phyloP scores from a whole-genome alignment of 345 rosid genomes.

The Leavenworthia alabamica region DNA sequence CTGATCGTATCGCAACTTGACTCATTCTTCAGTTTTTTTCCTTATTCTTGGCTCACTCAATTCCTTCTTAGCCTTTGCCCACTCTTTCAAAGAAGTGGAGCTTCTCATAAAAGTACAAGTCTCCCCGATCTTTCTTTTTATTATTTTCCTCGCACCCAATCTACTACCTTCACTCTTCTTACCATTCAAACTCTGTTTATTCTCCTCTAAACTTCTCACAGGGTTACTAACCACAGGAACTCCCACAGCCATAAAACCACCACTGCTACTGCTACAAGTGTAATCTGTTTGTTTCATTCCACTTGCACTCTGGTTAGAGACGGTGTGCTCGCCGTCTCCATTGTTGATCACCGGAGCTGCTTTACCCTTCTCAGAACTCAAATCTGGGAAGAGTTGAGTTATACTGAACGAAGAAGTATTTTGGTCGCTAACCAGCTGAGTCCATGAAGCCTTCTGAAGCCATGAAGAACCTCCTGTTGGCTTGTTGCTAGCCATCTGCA shows the following conservation, averaged over 20 bases:
- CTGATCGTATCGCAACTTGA: background rate
- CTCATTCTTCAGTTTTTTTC: conserved; percentile 32
- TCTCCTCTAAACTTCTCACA: conserved; percentile 13
- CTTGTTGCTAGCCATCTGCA: conserved; percentile 24
- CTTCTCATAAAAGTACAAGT: conserved; percentile 71
- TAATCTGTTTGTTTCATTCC: background rate
- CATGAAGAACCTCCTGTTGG: conserved; percentile 63
- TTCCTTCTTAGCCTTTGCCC: conserved; percentile 62
- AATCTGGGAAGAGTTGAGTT: conserved; percentile 47
- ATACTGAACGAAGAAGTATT: conserved; percentile 54
- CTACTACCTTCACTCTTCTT: conserved; percentile 15
- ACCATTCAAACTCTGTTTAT: conserved; percentile 8
- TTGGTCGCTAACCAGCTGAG: conserved; percentile 54
- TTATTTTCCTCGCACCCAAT: conserved; percentile 11
- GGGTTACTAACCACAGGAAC: conserved; percentile 9
- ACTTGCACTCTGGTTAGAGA: conserved; percentile 18
- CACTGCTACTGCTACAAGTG: background rate
- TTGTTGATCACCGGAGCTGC: background rate
- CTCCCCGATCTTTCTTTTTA: conserved; percentile 27
- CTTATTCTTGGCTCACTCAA: conserved; percentile 45
- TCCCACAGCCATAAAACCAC: background rate
- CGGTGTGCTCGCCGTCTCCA: conserved; percentile 5
- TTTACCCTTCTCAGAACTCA: conserved; percentile 27
- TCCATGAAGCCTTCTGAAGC: conserved; percentile 80
- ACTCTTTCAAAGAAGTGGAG: conserved; percentile 62